Conservation (phyloP, 352 stramenopile genomes). For the Phytopythium cucurbitacearum region DNA sequence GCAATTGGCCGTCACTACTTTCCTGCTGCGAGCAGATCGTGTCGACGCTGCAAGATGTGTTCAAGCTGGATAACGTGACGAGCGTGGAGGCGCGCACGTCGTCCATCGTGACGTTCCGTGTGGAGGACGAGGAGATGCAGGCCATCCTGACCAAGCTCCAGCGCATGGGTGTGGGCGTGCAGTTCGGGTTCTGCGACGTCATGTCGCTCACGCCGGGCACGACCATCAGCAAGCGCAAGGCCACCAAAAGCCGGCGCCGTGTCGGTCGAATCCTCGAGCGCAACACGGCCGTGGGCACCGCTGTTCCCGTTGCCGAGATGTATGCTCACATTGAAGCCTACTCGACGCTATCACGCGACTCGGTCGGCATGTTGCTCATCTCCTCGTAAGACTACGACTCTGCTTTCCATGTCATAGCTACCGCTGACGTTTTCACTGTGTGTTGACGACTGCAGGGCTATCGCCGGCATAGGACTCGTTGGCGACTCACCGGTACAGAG, state of each 20-base stretch:
- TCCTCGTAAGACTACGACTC: slow-evolving; percentile 47
- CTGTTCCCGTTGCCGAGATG: slow-evolving; percentile 84
- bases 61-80: slow-evolving; percentile 81
- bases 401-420: slow-evolving; percentile 4
- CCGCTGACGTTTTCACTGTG: slow-evolving; percentile 1
- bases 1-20: no score
- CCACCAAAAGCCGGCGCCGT: slow-evolving; percentile 42
- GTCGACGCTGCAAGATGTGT: slow-evolving; percentile 72
- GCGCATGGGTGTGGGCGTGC: slow-evolving; percentile 73
- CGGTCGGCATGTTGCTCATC: slow-evolving; percentile 82
- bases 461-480: slow-evolving; percentile 75
- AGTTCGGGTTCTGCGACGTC: slow-evolving; percentile 87
- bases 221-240: slow-evolving; percentile 57
- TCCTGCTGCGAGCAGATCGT: slow-evolving; percentile 43
- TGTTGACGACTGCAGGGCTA: slow-evolving; percentile 35
- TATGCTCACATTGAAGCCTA: slow-evolving; percentile 83
- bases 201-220: slow-evolving; percentile 85
- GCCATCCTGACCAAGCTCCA: slow-evolving; percentile 79
- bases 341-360: slow-evolving; percentile 75
- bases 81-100: slow-evolving; percentile 82
- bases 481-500: slow-evolving; percentile 55
- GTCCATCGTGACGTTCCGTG: slow-evolving; percentile 83
- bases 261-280: slow-evolving; percentile 69
- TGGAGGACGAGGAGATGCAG: slow-evolving; percentile 85
- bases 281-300: slow-evolving; percentile 76